Evolutionary conservation across 192 early-diverging fungal species (phyloP).

Genomic region (Umbelopsis sp.): DNA sequence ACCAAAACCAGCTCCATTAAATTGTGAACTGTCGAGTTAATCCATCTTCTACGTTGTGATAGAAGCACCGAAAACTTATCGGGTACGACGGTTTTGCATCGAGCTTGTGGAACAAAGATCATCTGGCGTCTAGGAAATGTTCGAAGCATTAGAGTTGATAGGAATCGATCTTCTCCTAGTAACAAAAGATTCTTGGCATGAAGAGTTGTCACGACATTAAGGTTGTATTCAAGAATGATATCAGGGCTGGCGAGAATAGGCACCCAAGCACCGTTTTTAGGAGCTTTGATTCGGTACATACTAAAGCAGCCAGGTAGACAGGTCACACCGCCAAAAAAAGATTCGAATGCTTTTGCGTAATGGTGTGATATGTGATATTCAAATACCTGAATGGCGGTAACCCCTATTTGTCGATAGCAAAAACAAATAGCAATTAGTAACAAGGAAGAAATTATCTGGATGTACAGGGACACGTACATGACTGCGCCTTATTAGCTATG

Average conservation of each 20-base stretch:
- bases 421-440: not conserved
- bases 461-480: conserved; percentile 56
- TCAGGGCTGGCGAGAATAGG: conserved; percentile 87
- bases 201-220: conserved; percentile 76
- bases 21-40: conserved; percentile 93
- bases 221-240: conserved; percentile 77
- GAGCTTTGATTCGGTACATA: conserved; percentile 93
- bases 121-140: conserved; percentile 85
- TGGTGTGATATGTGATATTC: conserved; percentile 97
- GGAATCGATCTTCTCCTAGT: conserved; percentile 85
- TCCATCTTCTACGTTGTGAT: conserved; percentile 91
- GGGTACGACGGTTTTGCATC: conserved; percentile 83
- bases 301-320: conserved; percentile 97
- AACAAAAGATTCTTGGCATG: conserved; percentile 85
- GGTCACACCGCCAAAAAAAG: conserved; percentile 90
- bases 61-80: conserved; percentile 81
- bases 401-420: conserved; percentile 24
- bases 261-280: conserved; percentile 69
- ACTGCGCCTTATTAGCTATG: conserved; percentile 89
- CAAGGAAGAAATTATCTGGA: not conserved
- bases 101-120: conserved; percentile 81
- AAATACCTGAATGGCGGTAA: conserved; percentile 93
- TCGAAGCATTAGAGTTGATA: conserved; percentile 83
- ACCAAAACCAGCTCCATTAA: conserved; percentile 82
- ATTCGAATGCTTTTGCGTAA: conserved; percentile 93